Evolutionary conservation across 345 rosid genomes (phyloP).

Genomic region (Populus euphratica): DNA sequence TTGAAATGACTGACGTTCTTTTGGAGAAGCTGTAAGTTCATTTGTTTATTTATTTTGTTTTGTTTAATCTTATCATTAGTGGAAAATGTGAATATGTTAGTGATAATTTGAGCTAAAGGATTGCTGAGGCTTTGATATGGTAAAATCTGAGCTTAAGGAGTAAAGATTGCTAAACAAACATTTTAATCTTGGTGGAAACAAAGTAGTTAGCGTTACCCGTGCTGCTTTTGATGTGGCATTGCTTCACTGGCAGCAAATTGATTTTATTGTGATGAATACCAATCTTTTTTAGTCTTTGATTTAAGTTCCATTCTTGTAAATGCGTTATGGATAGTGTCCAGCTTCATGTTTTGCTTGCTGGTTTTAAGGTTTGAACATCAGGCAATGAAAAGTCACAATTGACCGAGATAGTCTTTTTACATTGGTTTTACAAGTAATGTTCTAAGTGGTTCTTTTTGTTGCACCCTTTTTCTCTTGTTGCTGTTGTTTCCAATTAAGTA

Average conservation of each 20-base stretch:
- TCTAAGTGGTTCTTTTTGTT: background rate
- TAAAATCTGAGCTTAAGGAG: background rate
- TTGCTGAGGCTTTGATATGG: background rate
- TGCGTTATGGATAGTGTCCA: background rate
- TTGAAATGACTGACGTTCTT: constrained; percentile 81
- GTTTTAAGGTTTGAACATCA: background rate
- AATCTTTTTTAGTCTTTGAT: background rate
- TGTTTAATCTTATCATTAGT: background rate
- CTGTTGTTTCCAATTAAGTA: background rate
- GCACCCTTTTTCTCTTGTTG: background rate
- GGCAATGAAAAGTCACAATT: background rate
- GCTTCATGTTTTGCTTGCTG: background rate
- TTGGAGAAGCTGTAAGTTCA: constrained; percentile 79
- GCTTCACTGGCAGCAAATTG: background rate
- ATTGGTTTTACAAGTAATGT: background rate
- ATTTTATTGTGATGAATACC: background rate
- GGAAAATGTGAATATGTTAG: background rate
- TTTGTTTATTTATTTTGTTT: background rate
- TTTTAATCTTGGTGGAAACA: background rate
- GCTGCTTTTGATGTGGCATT: background rate
- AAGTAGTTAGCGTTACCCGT: background rate
- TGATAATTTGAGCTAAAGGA: background rate
- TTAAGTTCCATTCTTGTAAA: background rate
- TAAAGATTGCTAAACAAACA: background rate
- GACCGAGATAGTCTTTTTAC: background rate